Evolutionary conservation across 1,284 basidiomycete genomes (phyloP).

Genomic region (Hypsizygus ulmarius): DNA sequence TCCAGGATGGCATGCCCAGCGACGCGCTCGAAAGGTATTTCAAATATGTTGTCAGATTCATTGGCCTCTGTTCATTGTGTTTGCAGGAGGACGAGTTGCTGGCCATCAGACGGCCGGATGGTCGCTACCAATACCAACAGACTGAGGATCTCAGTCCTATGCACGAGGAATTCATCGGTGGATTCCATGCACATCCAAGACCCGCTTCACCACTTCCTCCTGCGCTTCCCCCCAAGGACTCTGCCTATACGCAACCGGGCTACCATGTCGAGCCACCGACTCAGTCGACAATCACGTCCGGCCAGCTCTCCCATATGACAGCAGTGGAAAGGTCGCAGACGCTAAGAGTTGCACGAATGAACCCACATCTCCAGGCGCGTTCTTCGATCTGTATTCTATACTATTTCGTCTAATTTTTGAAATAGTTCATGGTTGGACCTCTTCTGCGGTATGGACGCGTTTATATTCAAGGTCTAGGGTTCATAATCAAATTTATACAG

Average conservation of each 20-base stretch:
- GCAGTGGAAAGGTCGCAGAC: constrained; percentile 64
- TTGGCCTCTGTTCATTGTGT: constrained; percentile 6
- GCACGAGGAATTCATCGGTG: constrained; percentile 55
- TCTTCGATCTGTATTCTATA: constrained; percentile 1
- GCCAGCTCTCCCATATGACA: constrained; percentile 47
- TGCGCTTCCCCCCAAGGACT: constrained; percentile 35
- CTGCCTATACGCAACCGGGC: constrained; percentile 12
- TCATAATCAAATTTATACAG: constrained; percentile 22
- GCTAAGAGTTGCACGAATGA: constrained; percentile 58
- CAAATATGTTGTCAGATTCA: constrained; percentile 13
- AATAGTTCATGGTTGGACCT: constrained; percentile 81
- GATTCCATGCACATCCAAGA: constrained; percentile 32
- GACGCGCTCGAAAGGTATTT: constrained; percentile 47
- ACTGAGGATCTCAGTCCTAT: constrained; percentile 58
- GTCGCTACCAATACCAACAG: constrained; percentile 47
- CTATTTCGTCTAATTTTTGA: background rate
- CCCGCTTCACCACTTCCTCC: constrained; percentile 28
- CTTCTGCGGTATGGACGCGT: constrained; percentile 55
- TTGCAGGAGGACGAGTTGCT: constrained; percentile 47
- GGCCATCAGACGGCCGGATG: constrained; percentile 48
- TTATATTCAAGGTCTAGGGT: background rate
- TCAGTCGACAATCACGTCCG: constrained; percentile 33
- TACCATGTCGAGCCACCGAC: constrained; percentile 23
- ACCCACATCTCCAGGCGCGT: constrained; percentile 59
- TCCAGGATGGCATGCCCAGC: constrained; percentile 65